These are phyloP conservation scores for Juglanconis juglandina DNA, from an alignment of 2,329 filamentous ascomycete species.

Conservation along the genomic window DNA sequence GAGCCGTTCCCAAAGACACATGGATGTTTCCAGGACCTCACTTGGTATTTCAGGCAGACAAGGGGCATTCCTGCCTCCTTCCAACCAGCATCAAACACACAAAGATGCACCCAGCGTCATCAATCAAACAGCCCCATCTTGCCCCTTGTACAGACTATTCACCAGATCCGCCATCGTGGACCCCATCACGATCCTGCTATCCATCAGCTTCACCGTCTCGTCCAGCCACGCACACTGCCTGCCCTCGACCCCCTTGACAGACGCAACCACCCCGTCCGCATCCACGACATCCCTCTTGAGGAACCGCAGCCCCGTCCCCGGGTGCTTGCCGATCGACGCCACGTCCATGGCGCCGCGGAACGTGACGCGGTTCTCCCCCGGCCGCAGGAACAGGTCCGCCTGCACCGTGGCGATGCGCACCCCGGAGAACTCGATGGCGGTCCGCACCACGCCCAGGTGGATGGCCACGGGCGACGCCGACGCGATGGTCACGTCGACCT, in stretches of 20 bases:
- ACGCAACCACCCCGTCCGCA: background rate
- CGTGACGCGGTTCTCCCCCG: background rate
- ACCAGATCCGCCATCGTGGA: constrained; percentile 6
- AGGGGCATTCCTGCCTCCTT: too few species aligned
- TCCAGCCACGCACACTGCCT: constrained; percentile 8
- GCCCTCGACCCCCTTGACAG: constrained; percentile 2
- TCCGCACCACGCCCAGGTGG: background rate
- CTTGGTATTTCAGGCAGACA: too few species aligned
- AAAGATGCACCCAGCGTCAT: background rate
- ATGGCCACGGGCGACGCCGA: constrained; percentile 1
- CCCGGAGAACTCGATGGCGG: background rate
- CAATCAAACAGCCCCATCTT: background rate
- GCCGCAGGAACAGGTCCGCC: background rate
- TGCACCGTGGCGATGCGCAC: constrained; percentile 5
- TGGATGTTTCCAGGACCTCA: too few species aligned
- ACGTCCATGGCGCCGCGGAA: constrained; percentile 2
- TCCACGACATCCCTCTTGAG: constrained; percentile 1
- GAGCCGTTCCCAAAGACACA: too few species aligned
- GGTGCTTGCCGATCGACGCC: constrained; percentile 5
- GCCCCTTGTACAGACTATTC: background rate
- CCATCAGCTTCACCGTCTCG: constrained; percentile 4
- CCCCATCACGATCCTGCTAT: constrained; percentile 7
- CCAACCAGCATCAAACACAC: too few species aligned
- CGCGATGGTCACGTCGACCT: constrained; percentile 3
- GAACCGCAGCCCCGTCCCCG: constrained; percentile 3